Evolutionary conservation across 331 rosid species (phyloP).

Genomic region (Malus hybrid): DNA sequence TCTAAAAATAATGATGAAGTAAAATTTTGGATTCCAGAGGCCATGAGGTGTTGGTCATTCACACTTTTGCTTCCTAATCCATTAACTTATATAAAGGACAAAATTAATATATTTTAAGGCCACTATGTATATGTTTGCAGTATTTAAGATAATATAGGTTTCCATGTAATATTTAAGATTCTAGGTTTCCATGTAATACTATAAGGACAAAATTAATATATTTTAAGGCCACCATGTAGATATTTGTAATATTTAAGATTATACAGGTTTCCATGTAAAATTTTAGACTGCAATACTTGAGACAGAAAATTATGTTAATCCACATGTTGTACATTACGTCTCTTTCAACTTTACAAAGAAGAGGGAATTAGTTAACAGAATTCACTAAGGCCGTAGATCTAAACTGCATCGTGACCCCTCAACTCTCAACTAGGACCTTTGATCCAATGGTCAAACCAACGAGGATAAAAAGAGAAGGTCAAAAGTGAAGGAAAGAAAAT

Average conservation of each 20-base stretch:
- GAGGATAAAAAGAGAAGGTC: neutral
- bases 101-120: neutral
- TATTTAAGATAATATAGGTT: neutral
- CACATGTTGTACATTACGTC: neutral
- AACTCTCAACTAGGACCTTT: neutral
- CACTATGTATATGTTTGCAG: neutral
- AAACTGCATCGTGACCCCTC: neutral
- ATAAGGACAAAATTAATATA: neutral
- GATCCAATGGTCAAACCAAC: neutral
- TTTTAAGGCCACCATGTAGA: neutral
- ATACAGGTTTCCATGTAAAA: neutral
- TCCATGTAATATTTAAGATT: neutral
- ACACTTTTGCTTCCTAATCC: neutral
- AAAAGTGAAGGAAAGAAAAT: neutral
- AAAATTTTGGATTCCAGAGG: neutral
- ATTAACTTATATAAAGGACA: neutral
- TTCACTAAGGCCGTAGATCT: neutral
- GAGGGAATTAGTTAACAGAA: neutral
- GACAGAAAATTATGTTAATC: neutral
- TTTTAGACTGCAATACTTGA: neutral
- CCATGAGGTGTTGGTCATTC: neutral
- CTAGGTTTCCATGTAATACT: too few relatives aligned
- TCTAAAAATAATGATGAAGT: neutral
- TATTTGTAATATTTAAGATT: too few relatives aligned
- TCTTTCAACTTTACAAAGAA: slow-evolving; percentile 3